Conservation (phyloP, 2,329 filamentous ascomycete species). For the Microsporum canis region DNA sequence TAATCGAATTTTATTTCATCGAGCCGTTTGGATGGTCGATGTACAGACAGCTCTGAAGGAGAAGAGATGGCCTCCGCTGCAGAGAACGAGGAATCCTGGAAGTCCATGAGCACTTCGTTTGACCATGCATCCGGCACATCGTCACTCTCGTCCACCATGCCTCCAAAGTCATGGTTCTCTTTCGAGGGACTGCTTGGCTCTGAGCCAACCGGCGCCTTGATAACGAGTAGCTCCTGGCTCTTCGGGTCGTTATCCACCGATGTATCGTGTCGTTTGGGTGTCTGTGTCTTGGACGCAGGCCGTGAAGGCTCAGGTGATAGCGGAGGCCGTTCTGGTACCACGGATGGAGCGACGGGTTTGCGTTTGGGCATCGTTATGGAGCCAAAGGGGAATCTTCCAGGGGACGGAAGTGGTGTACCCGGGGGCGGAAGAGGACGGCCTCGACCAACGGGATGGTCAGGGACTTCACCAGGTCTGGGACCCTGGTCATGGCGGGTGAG, state of each 20-base stretch:
- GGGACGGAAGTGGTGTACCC: conserved; percentile 63
- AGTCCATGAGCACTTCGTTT: conserved; percentile 1
- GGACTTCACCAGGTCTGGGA: conserved; percentile 35
- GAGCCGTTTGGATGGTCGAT: neutral
- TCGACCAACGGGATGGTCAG: conserved; percentile 63
- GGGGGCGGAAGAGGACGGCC: conserved; percentile 73
- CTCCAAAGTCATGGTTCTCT: neutral
- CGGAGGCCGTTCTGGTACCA: conserved; percentile 22
- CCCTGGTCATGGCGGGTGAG: conserved; percentile 33
- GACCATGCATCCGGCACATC: conserved; percentile 1
- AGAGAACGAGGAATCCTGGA: neutral
- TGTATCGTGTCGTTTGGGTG: conserved; percentile 39
- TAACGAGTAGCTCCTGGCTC: conserved; percentile 49
- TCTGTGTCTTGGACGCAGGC: conserved; percentile 35
- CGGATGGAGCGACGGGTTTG: conserved; percentile 47
- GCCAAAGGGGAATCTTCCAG: conserved; percentile 46
- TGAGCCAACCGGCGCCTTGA: conserved; percentile 54
- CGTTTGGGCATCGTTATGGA: conserved; percentile 50
- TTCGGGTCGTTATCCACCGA: conserved; percentile 24
- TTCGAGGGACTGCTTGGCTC: conserved; percentile 14
- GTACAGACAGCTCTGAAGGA: neutral
- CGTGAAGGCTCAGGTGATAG: conserved; percentile 24
- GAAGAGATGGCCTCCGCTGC: neutral
- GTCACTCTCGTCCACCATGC: neutral
- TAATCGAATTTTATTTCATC: neutral